Evolutionary conservation across 1,284 basidiomycete genomes (phyloP).

Genomic region (Ganoderma meredithae): DNA sequence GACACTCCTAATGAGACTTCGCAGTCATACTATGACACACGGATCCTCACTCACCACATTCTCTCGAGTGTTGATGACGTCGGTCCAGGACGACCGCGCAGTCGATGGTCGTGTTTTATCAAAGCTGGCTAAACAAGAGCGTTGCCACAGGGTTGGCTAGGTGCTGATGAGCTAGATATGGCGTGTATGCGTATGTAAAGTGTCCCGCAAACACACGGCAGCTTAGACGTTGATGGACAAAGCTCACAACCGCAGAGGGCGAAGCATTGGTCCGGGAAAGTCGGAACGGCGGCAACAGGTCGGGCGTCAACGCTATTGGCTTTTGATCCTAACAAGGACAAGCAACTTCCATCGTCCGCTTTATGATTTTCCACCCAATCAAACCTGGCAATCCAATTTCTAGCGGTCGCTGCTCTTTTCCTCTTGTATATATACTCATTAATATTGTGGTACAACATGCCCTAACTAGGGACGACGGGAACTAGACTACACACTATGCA

Average conservation of each 20-base stretch:
- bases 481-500: too few relatives aligned
- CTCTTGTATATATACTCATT: neutral
- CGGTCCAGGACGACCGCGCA: neutral
- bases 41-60: neutral
- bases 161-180: neutral
- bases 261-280: neutral
- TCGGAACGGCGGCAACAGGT: neutral
- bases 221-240: neutral
- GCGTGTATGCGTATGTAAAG: neutral
- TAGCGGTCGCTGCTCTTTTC: neutral
- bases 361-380: neutral
- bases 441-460: neutral
- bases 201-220: neutral
- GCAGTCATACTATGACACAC: neutral
- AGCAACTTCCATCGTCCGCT: neutral
- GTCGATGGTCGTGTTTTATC: neutral
- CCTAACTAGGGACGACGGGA: neutral
- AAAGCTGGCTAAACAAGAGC: neutral
- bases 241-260: neutral
- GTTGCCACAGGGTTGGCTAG: neutral
- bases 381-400: neutral
- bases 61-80: neutral
- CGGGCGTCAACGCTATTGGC: slow-evolving; percentile 1
- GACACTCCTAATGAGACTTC: neutral
- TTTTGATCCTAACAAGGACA: slow-evolving; percentile 7